phyloP scores from a whole-genome alignment of 495 filamentous ascomycete genomes.

The Neurospora tetrasperma region DNA sequence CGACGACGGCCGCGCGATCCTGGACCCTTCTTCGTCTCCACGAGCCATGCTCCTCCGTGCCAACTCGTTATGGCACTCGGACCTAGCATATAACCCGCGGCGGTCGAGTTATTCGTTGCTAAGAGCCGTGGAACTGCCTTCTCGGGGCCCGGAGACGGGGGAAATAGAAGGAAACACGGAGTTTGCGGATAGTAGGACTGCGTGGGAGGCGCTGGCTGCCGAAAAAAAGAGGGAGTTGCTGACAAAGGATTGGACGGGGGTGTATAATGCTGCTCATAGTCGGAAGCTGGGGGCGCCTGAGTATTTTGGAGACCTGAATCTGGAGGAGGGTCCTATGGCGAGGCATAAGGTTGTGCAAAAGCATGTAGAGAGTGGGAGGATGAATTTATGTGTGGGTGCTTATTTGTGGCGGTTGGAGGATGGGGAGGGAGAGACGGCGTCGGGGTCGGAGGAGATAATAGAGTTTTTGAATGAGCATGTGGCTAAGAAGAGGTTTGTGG shows the following conservation, averaged over 20 bases:
- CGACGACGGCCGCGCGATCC: slow-evolving; percentile 28
- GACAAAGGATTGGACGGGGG: slow-evolving; percentile 41
- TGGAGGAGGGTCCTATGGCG: slow-evolving; percentile 30
- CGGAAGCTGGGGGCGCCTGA: slow-evolving; percentile 43
- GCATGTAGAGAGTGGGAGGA: slow-evolving; percentile 43
- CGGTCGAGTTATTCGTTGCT: slow-evolving; percentile 47
- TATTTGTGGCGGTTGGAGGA: slow-evolving; percentile 48
- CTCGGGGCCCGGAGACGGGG: slow-evolving; percentile 18
- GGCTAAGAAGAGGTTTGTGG: slow-evolving; percentile 39
- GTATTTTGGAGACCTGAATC: slow-evolving; percentile 41
- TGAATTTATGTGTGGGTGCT: slow-evolving; percentile 45
- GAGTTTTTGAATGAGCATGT: slow-evolving; percentile 35
- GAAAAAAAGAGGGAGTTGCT: slow-evolving; percentile 29
- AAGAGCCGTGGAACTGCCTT: slow-evolving; percentile 41
- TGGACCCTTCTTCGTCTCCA: slow-evolving; percentile 26
- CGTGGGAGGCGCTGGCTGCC: slow-evolving; percentile 38
- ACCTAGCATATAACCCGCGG: slow-evolving; percentile 50
- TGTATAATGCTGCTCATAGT: slow-evolving; percentile 43
- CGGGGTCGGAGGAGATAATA: slow-evolving; percentile 29
- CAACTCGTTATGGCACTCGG: slow-evolving; percentile 51
- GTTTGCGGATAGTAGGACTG: slow-evolving; percentile 47
- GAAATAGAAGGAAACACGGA: slow-evolving; percentile 42
- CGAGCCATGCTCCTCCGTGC: slow-evolving; percentile 33
- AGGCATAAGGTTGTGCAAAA: slow-evolving; percentile 41
- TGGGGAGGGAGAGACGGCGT: slow-evolving; percentile 22